phyloP scores from a whole-genome alignment of 2,329 filamentous ascomycete species.

The Exophiala dermatitidis region DNA sequence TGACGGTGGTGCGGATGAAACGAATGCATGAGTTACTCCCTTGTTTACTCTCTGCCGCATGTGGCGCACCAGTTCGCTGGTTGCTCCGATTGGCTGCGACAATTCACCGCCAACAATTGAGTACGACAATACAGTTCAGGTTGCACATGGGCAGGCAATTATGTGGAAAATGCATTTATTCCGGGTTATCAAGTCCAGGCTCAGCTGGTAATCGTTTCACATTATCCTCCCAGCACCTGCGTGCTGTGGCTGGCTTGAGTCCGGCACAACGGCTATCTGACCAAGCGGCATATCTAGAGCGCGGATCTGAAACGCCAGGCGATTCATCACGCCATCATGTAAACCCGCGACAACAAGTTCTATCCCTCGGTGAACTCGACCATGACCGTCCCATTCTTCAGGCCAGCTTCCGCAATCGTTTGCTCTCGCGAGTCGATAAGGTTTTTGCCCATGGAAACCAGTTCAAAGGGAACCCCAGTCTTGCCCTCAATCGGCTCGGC shows the following conservation, averaged over 20 bases:
- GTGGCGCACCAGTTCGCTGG: background rate
- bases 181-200: background rate
- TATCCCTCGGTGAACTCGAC: slow-evolving; percentile 67
- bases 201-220: background rate
- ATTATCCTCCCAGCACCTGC: slow-evolving; percentile 1
- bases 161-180: background rate
- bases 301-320: slow-evolving; percentile 8
- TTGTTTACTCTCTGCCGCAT: slow-evolving; percentile 14
- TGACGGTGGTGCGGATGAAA: slow-evolving; percentile 9
- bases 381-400: slow-evolving; percentile 94
- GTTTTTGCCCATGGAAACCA: slow-evolving; percentile 82
- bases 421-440: slow-evolving; percentile 66
- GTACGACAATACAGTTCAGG: background rate
- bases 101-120: background rate
- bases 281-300: slow-evolving; percentile 5
- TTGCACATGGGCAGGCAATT: background rate
- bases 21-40: background rate
- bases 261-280: background rate
- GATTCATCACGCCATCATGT: slow-evolving; percentile 2
- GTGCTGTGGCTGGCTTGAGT: background rate
- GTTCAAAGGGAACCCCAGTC: slow-evolving; percentile 70
- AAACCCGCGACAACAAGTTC: background rate
- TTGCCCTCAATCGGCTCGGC: slow-evolving; percentile 76
- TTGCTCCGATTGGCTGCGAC: slow-evolving; percentile 8
- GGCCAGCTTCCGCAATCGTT: slow-evolving; percentile 69